Evolutionary conservation across 73 alveolate genomes (phyloP).

Genomic region (Symbiodinium pilosum): DNA sequence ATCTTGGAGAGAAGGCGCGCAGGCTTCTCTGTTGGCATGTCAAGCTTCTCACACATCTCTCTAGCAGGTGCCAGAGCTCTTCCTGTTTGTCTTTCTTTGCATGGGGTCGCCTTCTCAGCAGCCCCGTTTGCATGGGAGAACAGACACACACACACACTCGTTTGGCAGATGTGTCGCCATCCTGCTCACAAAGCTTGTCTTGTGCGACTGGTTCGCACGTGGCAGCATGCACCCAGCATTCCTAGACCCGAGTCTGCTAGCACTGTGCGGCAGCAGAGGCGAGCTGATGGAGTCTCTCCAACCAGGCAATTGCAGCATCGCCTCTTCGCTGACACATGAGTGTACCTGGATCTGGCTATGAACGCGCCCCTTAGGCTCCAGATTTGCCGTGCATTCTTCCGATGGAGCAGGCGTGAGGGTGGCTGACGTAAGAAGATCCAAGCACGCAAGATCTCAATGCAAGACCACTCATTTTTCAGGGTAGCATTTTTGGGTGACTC

Average conservation of each 20-base stretch:
- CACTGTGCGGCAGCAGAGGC: not conserved
- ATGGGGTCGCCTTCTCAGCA: constrained; percentile 26
- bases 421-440: not conserved
- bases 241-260: not conserved
- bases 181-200: constrained; percentile 13
- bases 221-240: not conserved
- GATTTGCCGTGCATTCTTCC: constrained; percentile 42
- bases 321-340: not conserved
- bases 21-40: not conserved
- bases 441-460: not conserved
- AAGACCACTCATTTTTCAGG: not conserved
- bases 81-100: constrained; percentile 79
- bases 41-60: not conserved
- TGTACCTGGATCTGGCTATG: not conserved
- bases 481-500: not conserved
- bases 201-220: not conserved
- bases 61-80: constrained; percentile 76
- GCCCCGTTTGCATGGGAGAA: not conserved
- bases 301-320: constrained; percentile 69
- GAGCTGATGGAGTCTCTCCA: constrained; percentile 23
- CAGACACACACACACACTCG: too few species aligned
- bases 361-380: constrained; percentile 6
- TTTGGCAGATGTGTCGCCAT: constrained; percentile 44
- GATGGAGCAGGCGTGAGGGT: constrained; percentile 55
- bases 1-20: constrained; percentile 70